phyloP scores from a whole-genome alignment of 1,139 yeast species.

The Protomyces pachydermus region DNA sequence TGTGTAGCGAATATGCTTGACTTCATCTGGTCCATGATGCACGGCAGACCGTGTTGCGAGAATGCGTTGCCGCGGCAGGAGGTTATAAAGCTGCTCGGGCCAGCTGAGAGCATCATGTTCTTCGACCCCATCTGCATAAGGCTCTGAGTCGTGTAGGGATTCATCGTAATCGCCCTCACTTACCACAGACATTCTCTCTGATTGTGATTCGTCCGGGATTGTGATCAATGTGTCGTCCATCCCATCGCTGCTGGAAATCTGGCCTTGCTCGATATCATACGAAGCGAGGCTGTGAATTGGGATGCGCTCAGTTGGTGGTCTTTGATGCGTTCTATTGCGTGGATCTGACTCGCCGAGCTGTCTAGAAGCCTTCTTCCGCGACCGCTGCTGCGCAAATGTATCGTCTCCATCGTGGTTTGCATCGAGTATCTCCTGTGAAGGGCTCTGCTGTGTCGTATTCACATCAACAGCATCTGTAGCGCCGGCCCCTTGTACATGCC shows the following conservation, averaged over 20 bases:
- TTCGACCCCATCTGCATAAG: background rate
- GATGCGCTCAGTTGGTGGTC: too few species aligned
- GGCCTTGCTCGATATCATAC: background rate
- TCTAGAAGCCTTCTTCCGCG: background rate
- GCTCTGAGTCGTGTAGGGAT: background rate
- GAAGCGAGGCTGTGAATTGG: too few species aligned
- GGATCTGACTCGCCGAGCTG: too few species aligned
- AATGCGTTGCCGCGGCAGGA: background rate
- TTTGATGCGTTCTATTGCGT: too few species aligned
- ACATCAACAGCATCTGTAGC: too few species aligned
- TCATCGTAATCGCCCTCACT: background rate
- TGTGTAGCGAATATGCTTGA: background rate
- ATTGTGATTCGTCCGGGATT: background rate
- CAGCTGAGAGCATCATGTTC: background rate
- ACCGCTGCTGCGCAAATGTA: background rate
- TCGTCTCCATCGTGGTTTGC: background rate
- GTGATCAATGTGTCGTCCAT: background rate
- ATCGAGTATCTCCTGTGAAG: too few species aligned
- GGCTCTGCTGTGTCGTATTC: too few species aligned
- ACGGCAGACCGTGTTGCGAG: background rate
- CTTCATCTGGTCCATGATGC: too few species aligned
- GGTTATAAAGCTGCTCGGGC: background rate
- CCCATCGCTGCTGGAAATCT: background rate
- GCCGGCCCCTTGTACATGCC: too few species aligned
- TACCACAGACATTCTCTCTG: background rate